Conservation (phyloP, 768 basidiomycete species). For the Amanita exitialis region DNA sequence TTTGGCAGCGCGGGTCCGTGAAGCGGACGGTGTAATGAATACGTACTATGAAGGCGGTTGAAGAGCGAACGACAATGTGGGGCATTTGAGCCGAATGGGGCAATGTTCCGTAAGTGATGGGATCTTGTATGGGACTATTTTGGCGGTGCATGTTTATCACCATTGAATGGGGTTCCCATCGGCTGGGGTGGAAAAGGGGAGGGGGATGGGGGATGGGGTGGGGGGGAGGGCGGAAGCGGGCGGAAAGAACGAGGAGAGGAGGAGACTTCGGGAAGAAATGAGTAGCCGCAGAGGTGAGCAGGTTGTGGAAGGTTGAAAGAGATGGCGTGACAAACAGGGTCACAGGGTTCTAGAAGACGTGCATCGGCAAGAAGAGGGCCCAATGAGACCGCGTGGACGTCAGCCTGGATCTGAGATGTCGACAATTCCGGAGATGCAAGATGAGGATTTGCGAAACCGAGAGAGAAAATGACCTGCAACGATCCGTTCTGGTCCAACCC, state of each 20-base stretch:
- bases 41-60: conserved; percentile 1
- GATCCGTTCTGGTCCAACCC: conserved; percentile 8
- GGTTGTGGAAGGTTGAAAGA: conserved; percentile 13
- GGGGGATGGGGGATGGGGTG: conserved; percentile 5
- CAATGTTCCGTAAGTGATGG: conserved; percentile 8
- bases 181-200: neutral
- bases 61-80: neutral
- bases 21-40: neutral
- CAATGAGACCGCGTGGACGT: conserved; percentile 19
- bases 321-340: conserved; percentile 13
- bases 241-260: conserved; percentile 10
- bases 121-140: conserved; percentile 1
- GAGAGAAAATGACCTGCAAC: conserved; percentile 12
- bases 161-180: neutral
- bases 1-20: conserved; percentile 6
- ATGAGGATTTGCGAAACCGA: conserved; percentile 8
- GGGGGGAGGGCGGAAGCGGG: conserved; percentile 4
- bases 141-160: too few species aligned
- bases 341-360: conserved; percentile 19
- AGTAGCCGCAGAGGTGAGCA: conserved; percentile 12
- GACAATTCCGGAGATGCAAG: conserved; percentile 14
- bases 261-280: conserved; percentile 9
- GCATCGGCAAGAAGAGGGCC: conserved; percentile 15
- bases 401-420: conserved; percentile 21
- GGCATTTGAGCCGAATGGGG: conserved; percentile 2